Conservation (phyloP, 2,329 filamentous ascomycete genomes). For the Alternaria rosae region DNA sequence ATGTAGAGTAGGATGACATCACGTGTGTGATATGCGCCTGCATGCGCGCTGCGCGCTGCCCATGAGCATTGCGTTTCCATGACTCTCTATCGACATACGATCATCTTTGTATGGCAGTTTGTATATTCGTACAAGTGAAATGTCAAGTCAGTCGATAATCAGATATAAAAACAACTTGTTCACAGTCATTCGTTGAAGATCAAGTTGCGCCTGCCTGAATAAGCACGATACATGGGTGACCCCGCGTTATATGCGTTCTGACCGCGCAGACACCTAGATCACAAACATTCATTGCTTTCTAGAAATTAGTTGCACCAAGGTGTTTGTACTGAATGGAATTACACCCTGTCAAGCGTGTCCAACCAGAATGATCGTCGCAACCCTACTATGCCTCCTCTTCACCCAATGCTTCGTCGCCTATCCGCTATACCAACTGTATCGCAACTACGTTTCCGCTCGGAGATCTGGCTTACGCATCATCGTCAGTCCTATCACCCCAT, state of each 20-base stretch:
- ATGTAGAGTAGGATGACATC: neutral
- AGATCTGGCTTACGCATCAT: slow-evolving; percentile 22
- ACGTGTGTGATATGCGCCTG: neutral
- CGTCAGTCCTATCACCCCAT: slow-evolving; percentile 25
- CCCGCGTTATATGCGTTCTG: neutral
- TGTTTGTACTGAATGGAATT: neutral
- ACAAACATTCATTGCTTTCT: neutral
- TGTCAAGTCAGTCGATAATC: neutral
- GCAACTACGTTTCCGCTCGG: slow-evolving; percentile 26
- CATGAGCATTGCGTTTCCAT: neutral
- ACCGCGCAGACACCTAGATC: neutral
- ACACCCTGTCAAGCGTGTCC: neutral
- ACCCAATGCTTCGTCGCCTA: neutral
- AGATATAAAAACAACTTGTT: neutral
- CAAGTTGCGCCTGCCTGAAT: neutral
- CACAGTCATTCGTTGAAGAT: neutral
- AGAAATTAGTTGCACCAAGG: neutral
- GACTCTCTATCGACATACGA: neutral
- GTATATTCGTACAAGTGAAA: neutral
- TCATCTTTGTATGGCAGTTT: neutral
- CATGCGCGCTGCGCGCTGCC: neutral
- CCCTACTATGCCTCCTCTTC: slow-evolving; percentile 7
- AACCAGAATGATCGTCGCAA: slow-evolving; percentile 6
- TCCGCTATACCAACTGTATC: slow-evolving; percentile 9
- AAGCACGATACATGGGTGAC: neutral